These are phyloP conservation scores for Phytophthora hibernalis DNA, from an alignment of 352 stramenopile species.

Conservation along the genomic window DNA sequence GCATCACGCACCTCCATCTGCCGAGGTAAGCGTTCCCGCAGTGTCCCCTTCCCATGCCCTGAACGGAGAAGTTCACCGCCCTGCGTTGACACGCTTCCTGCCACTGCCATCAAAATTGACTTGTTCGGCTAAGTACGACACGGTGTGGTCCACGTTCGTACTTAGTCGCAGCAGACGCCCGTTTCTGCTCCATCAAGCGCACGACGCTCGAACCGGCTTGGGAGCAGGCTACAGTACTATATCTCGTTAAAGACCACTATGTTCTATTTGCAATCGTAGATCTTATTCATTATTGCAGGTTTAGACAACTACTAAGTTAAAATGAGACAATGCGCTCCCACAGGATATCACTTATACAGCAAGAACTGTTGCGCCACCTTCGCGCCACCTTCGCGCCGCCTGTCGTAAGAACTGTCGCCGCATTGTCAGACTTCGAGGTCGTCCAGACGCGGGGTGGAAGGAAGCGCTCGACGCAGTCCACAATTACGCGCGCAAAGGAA, in stretches of 20 bases:
- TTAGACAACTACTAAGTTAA: too few species aligned
- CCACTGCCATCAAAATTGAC: too few species aligned
- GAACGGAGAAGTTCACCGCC: too few species aligned
- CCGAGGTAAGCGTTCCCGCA: too few species aligned
- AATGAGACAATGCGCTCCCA: neutral
- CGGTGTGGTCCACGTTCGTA: neutral
- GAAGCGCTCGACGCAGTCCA: slow-evolving; percentile 32
- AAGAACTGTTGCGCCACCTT: neutral
- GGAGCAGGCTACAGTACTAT: neutral
- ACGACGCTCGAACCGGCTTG: neutral
- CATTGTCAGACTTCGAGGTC: slow-evolving; percentile 35
- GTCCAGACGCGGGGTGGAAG: slow-evolving; percentile 30
- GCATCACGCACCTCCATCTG: too few species aligned
- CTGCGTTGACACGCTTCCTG: too few species aligned
- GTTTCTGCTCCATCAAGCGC: too few species aligned
- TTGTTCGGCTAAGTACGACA: neutral
- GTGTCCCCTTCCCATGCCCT: too few species aligned
- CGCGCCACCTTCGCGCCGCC: neutral
- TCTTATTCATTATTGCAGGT: too few species aligned
- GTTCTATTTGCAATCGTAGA: too few species aligned
- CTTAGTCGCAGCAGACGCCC: too few species aligned
- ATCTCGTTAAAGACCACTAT: too few species aligned
- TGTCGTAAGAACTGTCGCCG: slow-evolving; percentile 27
- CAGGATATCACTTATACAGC: neutral
- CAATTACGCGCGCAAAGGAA: slow-evolving; percentile 39